A percentile compares a stretch with the other conserved stretches of the same genome.
Conservation (phyloP, 129 eudicot genomes). For the Artemisia tridentata region DNA sequence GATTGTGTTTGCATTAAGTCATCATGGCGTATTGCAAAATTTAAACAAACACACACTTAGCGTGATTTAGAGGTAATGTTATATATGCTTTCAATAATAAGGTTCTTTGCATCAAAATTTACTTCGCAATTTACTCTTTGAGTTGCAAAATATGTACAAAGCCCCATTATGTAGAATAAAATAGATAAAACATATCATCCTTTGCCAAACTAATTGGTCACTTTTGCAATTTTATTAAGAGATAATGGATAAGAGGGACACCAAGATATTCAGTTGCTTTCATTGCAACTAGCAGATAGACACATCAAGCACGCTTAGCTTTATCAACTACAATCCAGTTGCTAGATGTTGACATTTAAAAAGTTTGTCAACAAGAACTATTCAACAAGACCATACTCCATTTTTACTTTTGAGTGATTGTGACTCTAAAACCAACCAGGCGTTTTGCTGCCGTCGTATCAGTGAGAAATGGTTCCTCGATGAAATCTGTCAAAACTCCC, state of each 20-base stretch:
- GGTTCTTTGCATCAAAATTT: neutral
- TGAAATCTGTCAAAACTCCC: neutral
- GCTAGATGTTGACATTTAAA: neutral
- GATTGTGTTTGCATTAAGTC: too few species aligned
- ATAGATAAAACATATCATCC: neutral
- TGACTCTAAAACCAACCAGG: neutral
- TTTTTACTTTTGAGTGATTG: too few species aligned
- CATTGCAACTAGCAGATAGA: neutral
- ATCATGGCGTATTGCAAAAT: too few species aligned
- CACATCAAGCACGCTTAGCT: neutral
- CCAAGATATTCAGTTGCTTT: neutral
- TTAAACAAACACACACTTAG: too few species aligned
- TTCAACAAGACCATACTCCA: neutral
- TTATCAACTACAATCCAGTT: neutral
- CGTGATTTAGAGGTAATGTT: too few species aligned
- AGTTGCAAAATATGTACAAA: neutral
- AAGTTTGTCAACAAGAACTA: slow-evolving; percentile 1
- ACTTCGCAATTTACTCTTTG: neutral
- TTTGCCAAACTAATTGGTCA: neutral
- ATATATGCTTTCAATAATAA: too few species aligned
- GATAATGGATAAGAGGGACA: neutral
- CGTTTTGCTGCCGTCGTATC: neutral
- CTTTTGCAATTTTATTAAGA: neutral
- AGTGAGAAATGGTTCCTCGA: neutral
- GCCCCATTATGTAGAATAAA: neutral